Evolutionary conservation across 2,329 filamentous ascomycete species (phyloP).

Genomic region (Aspergillus sclerotialis): DNA sequence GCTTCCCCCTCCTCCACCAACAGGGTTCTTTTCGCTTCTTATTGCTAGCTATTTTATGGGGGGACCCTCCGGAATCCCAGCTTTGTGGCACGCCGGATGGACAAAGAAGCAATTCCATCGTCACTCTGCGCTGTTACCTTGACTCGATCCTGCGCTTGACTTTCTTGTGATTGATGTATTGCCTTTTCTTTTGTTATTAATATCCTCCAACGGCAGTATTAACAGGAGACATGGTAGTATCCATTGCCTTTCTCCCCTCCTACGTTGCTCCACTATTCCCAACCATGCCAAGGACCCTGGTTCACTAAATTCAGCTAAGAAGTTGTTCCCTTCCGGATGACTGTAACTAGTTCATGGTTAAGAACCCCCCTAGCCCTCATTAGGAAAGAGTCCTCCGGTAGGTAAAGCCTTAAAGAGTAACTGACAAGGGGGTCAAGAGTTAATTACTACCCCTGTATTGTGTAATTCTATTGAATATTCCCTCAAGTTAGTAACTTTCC

Average conservation of each 20-base stretch:
- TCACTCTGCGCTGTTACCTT: conserved; percentile 28
- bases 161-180: neutral
- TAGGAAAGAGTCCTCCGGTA: too few species aligned
- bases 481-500: neutral
- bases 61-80: neutral
- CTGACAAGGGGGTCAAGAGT: too few species aligned
- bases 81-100: conserved; percentile 11
- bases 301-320: too few species aligned
- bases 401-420: too few species aligned
- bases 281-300: too few species aligned
- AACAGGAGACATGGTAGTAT: neutral
- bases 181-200: neutral
- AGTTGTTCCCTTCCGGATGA: too few species aligned
- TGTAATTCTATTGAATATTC: neutral
- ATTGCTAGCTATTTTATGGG: conserved; percentile 3
- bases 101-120: conserved; percentile 8
- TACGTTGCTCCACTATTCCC: neutral
- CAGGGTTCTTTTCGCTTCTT: conserved; percentile 1
- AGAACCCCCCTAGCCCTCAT: too few species aligned
- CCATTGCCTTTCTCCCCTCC: neutral
- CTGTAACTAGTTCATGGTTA: too few species aligned
- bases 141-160: conserved; percentile 1
- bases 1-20: too few species aligned
- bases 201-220: neutral
- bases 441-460: too few species aligned